Percentiles rank a stretch among this genome's conserved stretches.
phyloP scores from a whole-genome alignment of 257 asterid species.

The Primulina eburnea region DNA sequence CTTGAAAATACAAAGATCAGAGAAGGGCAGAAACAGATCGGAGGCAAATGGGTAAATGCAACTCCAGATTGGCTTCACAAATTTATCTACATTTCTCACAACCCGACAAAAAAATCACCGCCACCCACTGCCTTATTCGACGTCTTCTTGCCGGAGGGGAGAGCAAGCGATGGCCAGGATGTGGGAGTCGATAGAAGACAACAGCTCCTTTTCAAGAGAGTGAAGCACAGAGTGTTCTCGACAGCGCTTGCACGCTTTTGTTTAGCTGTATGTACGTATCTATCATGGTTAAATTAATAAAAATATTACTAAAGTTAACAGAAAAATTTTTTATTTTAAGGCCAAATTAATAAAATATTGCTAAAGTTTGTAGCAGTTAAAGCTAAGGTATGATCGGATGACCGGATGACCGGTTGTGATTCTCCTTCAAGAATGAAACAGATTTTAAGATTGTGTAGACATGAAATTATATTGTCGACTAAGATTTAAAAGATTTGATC shows the following conservation, averaged over 20 bases:
- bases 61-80: constrained; percentile 23
- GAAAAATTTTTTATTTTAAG: too few species aligned
- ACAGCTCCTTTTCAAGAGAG: neutral
- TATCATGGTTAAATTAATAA: neutral
- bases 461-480: too few species aligned
- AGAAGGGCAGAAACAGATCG: constrained; percentile 37
- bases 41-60: constrained; percentile 21
- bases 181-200: neutral
- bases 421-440: too few species aligned
- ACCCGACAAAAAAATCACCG: constrained; percentile 21
- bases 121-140: constrained; percentile 25
- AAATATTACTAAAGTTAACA: too few species aligned
- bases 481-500: too few species aligned
- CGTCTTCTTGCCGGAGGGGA: constrained; percentile 25
- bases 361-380: too few species aligned
- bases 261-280: neutral
- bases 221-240: neutral
- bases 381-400: too few species aligned
- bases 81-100: constrained; percentile 19
- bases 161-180: neutral
- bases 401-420: too few species aligned
- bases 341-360: too few species aligned
- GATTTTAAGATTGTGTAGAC: too few species aligned
- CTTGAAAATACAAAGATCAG: constrained; percentile 41
- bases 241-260: neutral